Conservation (phyloP, 805 yeast species). For the Ogataea pini region DNA sequence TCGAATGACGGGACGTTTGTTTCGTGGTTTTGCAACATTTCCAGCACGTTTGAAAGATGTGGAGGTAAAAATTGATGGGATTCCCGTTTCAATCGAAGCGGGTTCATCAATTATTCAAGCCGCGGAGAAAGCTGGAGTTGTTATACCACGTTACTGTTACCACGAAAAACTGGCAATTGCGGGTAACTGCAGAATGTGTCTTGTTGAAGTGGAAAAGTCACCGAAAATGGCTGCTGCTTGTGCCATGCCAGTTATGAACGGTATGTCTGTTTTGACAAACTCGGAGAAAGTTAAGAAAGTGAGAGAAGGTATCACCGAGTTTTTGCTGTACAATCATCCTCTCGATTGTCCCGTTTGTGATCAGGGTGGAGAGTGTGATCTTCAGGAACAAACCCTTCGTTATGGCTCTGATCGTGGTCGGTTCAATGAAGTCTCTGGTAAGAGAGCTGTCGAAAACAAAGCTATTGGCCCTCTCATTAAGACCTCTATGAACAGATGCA, state of each 20-base stretch:
- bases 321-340: slow-evolving; percentile 85
- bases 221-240: slow-evolving; percentile 90
- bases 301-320: slow-evolving; percentile 88
- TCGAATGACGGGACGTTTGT: slow-evolving; percentile 8
- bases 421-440: slow-evolving; percentile 77
- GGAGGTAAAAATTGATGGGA: slow-evolving; percentile 61
- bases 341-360: slow-evolving; percentile 91
- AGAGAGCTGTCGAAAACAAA: slow-evolving; percentile 88
- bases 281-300: slow-evolving; percentile 77
- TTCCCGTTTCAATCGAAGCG: slow-evolving; percentile 74
- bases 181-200: slow-evolving; percentile 92
- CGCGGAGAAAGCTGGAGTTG: slow-evolving; percentile 86
- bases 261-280: slow-evolving; percentile 83
- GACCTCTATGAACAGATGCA: slow-evolving; percentile 90
- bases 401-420: slow-evolving; percentile 88
- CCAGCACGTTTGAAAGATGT: slow-evolving; percentile 24
- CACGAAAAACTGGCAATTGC: slow-evolving; percentile 90
- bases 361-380: slow-evolving; percentile 93
- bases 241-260: slow-evolving; percentile 88
- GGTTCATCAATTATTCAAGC: slow-evolving; percentile 90
- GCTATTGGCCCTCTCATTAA: slow-evolving; percentile 87
- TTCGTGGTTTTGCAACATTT: slow-evolving; percentile 19
- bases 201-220: slow-evolving; percentile 85
- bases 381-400: slow-evolving; percentile 83
- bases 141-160: slow-evolving; percentile 87